phyloP scores from a whole-genome alignment of 495 filamentous ascomycete genomes.

The Cenococcum geophilum region DNA sequence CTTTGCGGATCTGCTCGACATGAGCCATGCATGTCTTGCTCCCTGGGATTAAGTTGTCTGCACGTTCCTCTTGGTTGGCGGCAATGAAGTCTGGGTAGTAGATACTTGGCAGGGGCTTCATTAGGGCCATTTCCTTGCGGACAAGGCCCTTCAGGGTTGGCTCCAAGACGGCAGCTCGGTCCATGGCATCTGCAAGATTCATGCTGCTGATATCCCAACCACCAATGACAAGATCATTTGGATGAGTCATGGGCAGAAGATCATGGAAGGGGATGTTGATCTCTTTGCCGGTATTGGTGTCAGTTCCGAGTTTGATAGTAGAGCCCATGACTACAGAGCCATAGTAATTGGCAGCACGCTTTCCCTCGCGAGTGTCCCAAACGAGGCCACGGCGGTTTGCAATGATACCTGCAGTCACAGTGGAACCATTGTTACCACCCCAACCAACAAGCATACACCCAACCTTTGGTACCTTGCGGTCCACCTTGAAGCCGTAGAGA shows the following conservation, averaged over 20 bases:
- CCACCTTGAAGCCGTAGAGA: conserved; percentile 94
- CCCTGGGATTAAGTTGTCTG: conserved; percentile 83
- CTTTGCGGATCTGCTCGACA: conserved; percentile 88
- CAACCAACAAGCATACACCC: conserved; percentile 97
- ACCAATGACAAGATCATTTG: conserved; percentile 90
- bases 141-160: conserved; percentile 82
- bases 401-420: conserved; percentile 94
- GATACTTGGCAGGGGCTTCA: conserved; percentile 88
- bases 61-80: conserved; percentile 95
- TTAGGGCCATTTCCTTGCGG: conserved; percentile 82
- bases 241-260: conserved; percentile 93
- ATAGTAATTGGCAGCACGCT: conserved; percentile 87
- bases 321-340: conserved; percentile 95
- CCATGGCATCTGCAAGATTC: conserved; percentile 89
- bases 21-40: conserved; percentile 77
- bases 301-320: conserved; percentile 90
- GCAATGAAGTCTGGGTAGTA: conserved; percentile 99
- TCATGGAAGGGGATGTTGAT: conserved; percentile 95
- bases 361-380: conserved; percentile 92
- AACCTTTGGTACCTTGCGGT: conserved; percentile 85
- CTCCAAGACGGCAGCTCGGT: conserved; percentile 89
- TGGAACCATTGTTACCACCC: conserved; percentile 98
- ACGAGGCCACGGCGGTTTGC: conserved; percentile 80
- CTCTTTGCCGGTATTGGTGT: conserved; percentile 77
- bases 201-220: conserved; percentile 95